Percentiles rank a stretch among this genome's conserved stretches.
Conservation (phyloP, 202 grass and related monocot genomes). For the Schoenoplectus tabernaemontani region DNA sequence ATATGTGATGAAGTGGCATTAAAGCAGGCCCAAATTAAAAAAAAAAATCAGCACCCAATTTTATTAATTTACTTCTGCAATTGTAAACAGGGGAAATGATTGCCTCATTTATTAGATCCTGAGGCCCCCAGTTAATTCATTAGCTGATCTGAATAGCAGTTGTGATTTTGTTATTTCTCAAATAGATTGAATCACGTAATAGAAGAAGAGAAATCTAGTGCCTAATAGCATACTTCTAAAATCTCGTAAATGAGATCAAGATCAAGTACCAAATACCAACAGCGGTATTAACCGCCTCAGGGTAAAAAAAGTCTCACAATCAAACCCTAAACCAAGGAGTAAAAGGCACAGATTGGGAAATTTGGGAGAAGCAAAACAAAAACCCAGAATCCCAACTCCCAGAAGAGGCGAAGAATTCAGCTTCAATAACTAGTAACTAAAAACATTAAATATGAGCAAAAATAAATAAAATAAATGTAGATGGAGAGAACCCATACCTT, state of each 20-base stretch:
- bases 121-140: neutral
- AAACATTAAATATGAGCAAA: constrained; percentile 1
- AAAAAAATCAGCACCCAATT: neutral
- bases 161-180: neutral
- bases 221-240: neutral
- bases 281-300: neutral
- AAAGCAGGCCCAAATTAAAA: neutral
- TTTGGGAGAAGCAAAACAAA: neutral
- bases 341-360: constrained; percentile 3
- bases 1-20: neutral
- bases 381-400: neutral
- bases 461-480: neutral
- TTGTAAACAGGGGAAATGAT: neutral
- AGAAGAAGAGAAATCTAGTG: constrained; percentile 3
- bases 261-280: constrained; percentile 12
- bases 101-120: neutral
- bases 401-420: neutral
- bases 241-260: neutral
- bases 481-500: constrained; percentile 10
- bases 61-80: neutral
- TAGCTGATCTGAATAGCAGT: neutral
- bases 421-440: neutral
- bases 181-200: neutral
- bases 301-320: neutral
- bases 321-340: constrained; percentile 1